Percentiles rank a stretch among this genome's conserved stretches.
Evolutionary conservation across 202 grass and related monocot genomes (phyloP).

Genomic region (Digitaria exilis): DNA sequence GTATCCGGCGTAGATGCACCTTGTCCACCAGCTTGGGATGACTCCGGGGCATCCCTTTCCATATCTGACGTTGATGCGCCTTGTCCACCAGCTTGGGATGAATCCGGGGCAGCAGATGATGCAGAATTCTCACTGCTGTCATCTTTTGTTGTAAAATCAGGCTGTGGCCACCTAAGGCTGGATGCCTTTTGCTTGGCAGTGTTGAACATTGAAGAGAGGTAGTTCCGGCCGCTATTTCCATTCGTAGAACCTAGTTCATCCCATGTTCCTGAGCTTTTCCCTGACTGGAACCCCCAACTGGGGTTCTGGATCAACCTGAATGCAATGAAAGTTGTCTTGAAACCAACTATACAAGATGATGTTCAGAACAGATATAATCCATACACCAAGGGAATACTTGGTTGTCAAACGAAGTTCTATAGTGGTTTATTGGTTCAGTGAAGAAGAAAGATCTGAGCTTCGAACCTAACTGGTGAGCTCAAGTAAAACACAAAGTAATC

Average conservation of each 20-base stretch:
- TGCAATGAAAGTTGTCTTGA: not conserved
- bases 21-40: too few species aligned
- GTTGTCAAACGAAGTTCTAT: not conserved
- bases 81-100: slow-evolving; percentile 27
- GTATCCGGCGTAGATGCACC: slow-evolving; percentile 34
- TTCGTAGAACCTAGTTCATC: slow-evolving; percentile 30
- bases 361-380: slow-evolving; percentile 6
- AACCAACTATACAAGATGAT: not conserved
- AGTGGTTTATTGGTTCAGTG: not conserved
- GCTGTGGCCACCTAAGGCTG: slow-evolving; percentile 63
- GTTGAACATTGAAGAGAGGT: slow-evolving; percentile 79
- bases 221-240: slow-evolving; percentile 58
- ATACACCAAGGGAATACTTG: not conserved
- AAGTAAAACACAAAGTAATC: not conserved
- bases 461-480: not conserved
- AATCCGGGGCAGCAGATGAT: slow-evolving; percentile 38
- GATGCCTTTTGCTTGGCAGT: slow-evolving; percentile 80
- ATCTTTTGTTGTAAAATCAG: slow-evolving; percentile 37
- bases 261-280: slow-evolving; percentile 39
- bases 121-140: slow-evolving; percentile 19
- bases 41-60: too few species aligned
- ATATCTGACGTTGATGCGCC: too few species aligned
- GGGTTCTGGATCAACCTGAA: slow-evolving; percentile 85
- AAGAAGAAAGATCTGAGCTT: not conserved
- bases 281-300: slow-evolving; percentile 68